These are phyloP conservation scores for Rhypophila decipiens DNA, from an alignment of 495 filamentous ascomycete species.

Conservation along the genomic window DNA sequence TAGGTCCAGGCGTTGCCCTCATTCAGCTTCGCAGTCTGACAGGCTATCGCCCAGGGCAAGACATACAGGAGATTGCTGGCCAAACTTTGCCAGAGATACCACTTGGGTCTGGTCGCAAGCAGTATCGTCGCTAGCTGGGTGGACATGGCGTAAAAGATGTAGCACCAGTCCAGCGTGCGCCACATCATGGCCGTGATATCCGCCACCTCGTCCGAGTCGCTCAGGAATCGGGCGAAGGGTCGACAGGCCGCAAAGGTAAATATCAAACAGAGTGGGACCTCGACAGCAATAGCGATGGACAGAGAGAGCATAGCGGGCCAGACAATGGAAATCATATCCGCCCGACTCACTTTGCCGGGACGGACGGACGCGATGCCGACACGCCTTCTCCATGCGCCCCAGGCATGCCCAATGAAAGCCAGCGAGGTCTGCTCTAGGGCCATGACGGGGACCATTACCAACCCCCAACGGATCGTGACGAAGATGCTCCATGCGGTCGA, in stretches of 20 bases:
- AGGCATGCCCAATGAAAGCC: constrained; percentile 62
- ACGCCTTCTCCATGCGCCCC: constrained; percentile 52
- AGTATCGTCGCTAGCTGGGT: constrained; percentile 61
- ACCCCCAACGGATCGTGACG: constrained; percentile 71
- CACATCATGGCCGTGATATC: constrained; percentile 63
- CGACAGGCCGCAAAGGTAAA: constrained; percentile 52
- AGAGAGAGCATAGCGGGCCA: constrained; percentile 51
- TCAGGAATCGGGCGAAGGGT: constrained; percentile 56
- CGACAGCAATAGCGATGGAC: constrained; percentile 47
- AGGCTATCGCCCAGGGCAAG: constrained; percentile 63
- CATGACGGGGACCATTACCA: constrained; percentile 70
- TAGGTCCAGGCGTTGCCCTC: constrained; percentile 59
- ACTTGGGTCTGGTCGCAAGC: constrained; percentile 57
- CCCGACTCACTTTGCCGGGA: constrained; percentile 15
- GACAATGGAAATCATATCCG: constrained; percentile 25
- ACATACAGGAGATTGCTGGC: constrained; percentile 61
- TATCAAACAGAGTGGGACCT: constrained; percentile 57
- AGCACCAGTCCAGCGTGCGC: constrained; percentile 67
- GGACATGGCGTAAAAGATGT: constrained; percentile 63
- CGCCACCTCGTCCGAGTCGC: constrained; percentile 48
- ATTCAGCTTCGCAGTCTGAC: constrained; percentile 42
- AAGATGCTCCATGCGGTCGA: constrained; percentile 72
- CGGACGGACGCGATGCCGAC: constrained; percentile 29
- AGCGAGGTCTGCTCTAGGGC: constrained; percentile 59
- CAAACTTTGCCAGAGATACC: constrained; percentile 63